Conservation (phyloP, 179 eudicot species). For the Beta macrorhiza region DNA sequence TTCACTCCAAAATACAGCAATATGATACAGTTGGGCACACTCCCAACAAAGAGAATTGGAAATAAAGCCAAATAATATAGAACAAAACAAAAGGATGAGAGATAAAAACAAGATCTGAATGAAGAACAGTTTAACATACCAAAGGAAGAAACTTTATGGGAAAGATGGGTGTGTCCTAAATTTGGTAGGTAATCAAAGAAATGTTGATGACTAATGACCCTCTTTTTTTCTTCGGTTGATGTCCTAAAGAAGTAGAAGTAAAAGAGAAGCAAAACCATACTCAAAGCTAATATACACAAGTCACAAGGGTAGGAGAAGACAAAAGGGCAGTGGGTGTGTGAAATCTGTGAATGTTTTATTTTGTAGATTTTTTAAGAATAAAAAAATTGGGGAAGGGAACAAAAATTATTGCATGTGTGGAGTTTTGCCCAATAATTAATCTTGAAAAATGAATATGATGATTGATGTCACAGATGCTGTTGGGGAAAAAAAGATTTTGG, state of each 20-base stretch:
- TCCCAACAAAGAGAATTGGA: not conserved
- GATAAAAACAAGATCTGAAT: slow-evolving; percentile 13
- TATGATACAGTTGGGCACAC: slow-evolving; percentile 2
- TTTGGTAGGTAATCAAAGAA: slow-evolving; percentile 17
- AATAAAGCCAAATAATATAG: not conserved
- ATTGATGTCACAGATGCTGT: no score
- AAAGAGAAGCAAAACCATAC: slow-evolving; percentile 24
- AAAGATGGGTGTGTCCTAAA: not conserved
- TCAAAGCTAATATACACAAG: slow-evolving; percentile 15
- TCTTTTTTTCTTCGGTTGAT: slow-evolving; percentile 2
- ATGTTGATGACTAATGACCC: slow-evolving; percentile 26
- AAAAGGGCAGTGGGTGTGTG: slow-evolving; percentile 1
- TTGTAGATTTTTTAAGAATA: not conserved
- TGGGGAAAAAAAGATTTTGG: no score
- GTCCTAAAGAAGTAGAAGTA: slow-evolving; percentile 26
- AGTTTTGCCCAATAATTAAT: no score
- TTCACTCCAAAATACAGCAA: not conserved
- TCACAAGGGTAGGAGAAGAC: not conserved
- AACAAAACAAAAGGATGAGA: not conserved
- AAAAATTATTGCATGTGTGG: not conserved
- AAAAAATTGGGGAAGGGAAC: not conserved
- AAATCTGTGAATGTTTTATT: not conserved
- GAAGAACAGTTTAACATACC: slow-evolving; percentile 25
- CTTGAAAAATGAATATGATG: not conserved
- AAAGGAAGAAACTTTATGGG: not conserved